phyloP scores from a whole-genome alignment of 768 basidiomycete species.

The Mycena pura region DNA sequence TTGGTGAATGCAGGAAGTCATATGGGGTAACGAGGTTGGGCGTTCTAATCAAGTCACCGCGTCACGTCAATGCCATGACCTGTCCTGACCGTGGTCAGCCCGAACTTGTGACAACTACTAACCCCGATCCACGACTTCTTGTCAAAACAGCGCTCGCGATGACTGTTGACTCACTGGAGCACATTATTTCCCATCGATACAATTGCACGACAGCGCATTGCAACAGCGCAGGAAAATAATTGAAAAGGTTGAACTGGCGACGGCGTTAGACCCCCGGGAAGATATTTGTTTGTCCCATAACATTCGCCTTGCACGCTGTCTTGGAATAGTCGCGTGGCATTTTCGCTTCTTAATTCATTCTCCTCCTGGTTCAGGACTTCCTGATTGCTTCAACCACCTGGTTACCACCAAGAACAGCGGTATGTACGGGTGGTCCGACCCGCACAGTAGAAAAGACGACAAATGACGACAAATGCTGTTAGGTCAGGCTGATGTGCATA shows the following conservation, averaged over 20 bases:
- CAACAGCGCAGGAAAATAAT: no score
- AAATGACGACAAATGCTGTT: no score
- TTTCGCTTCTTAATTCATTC: slow-evolving; percentile 1
- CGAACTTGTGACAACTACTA: no score
- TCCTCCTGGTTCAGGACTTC: background rate
- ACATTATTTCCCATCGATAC: background rate
- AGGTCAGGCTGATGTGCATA: no score
- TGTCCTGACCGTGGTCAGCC: no score
- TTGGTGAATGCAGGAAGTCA: background rate
- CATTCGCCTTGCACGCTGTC: background rate
- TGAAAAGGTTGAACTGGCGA: no score
- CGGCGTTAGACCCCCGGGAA: background rate
- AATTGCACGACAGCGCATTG: no score
- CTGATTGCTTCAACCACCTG: slow-evolving; percentile 8
- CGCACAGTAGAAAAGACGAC: slow-evolving; percentile 6
- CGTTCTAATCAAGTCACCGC: background rate
- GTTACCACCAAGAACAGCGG: slow-evolving; percentile 2
- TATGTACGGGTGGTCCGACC: slow-evolving; percentile 18
- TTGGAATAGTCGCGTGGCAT: slow-evolving; percentile 9
- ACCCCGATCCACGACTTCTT: no score
- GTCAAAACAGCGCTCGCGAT: slow-evolving; percentile 7
- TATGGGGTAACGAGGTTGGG: no score
- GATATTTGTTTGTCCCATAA: background rate
- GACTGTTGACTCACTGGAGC: background rate
- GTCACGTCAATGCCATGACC: slow-evolving; percentile 15